Evolutionary conservation across 352 stramenopile species (phyloP).

Genomic region (Phytopythium oedochilum): DNA sequence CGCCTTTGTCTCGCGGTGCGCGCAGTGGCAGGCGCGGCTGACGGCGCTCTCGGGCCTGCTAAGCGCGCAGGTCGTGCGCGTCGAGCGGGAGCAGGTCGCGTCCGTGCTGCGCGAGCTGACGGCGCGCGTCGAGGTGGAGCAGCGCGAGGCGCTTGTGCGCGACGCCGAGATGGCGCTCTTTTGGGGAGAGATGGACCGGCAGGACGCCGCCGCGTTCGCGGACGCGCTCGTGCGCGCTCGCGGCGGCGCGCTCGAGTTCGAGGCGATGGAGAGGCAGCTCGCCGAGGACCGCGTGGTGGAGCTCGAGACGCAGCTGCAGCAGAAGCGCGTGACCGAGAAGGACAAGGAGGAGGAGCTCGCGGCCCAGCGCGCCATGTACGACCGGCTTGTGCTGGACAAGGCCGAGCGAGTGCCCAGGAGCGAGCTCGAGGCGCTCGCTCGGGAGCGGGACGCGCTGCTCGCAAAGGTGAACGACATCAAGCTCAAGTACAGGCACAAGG

Average conservation of each 20-base stretch:
- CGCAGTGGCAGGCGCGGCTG: slow-evolving; percentile 25
- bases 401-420: slow-evolving; percentile 16
- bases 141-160: slow-evolving; percentile 3
- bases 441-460: slow-evolving; percentile 17
- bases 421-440: slow-evolving; percentile 15
- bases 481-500: slow-evolving; percentile 9
- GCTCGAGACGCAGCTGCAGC: slow-evolving; percentile 41
- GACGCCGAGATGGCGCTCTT: slow-evolving; percentile 10
- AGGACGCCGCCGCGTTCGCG: slow-evolving; percentile 13
- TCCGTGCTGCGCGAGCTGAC: slow-evolving; percentile 30
- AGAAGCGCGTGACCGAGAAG: slow-evolving; percentile 27
- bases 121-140: slow-evolving; percentile 22
- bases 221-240: slow-evolving; percentile 7
- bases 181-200: slow-evolving; percentile 12
- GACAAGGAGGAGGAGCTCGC: slow-evolving; percentile 42
- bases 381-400: slow-evolving; percentile 16
- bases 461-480: slow-evolving; percentile 16
- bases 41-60: slow-evolving; percentile 13
- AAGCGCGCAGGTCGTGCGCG: slow-evolving; percentile 5
- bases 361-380: slow-evolving; percentile 21
- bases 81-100: slow-evolving; percentile 27
- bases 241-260: slow-evolving; percentile 32
- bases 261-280: slow-evolving; percentile 42
- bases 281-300: slow-evolving; percentile 46
- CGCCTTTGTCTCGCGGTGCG: slow-evolving; percentile 24